These are phyloP conservation scores for Rachicladosporium sp. DNA, from an alignment of 2,329 filamentous ascomycete species.

Conservation along the genomic window DNA sequence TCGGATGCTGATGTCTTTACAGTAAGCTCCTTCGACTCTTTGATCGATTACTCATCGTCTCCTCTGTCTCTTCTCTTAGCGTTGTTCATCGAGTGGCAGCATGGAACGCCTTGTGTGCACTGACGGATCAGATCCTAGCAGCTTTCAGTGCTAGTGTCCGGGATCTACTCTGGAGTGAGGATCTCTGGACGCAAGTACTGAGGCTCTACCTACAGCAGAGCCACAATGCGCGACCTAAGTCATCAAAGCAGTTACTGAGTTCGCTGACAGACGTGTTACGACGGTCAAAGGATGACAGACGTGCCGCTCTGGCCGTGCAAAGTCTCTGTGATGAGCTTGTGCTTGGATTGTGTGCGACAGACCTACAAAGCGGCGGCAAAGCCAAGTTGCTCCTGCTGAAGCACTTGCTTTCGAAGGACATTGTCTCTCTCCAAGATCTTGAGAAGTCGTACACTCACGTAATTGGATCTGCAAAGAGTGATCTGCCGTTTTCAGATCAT, in stretches of 20 bases:
- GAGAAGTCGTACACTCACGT: background rate
- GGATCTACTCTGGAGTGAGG: conserved; percentile 22
- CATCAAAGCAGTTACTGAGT: conserved; percentile 32
- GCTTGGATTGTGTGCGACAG: background rate
- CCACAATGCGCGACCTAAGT: conserved; percentile 34
- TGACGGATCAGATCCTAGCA: conserved; percentile 29
- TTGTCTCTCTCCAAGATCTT: conserved; percentile 30
- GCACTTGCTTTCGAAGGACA: conserved; percentile 50
- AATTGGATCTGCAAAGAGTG: background rate
- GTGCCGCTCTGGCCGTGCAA: conserved; percentile 10
- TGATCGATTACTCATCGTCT: conserved; percentile 12
- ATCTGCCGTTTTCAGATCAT: background rate
- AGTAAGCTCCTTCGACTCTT: conserved; percentile 11
- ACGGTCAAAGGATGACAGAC: conserved; percentile 10
- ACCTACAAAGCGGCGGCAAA: conserved; percentile 37
- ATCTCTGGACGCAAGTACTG: conserved; percentile 28
- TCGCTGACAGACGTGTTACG: conserved; percentile 27
- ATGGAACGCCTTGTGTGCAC: conserved; percentile 34
- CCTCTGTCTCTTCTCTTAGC: conserved; percentile 9
- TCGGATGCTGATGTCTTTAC: conserved; percentile 2
- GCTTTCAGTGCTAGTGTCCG: conserved; percentile 18
- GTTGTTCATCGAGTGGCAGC: conserved; percentile 33
- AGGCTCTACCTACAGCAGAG: conserved; percentile 31
- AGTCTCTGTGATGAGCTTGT: conserved; percentile 10
- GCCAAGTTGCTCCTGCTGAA: conserved; percentile 57